phyloP scores from a whole-genome alignment of 495 filamentous ascomycete genomes.

The Aspergillus funiculosus region DNA sequence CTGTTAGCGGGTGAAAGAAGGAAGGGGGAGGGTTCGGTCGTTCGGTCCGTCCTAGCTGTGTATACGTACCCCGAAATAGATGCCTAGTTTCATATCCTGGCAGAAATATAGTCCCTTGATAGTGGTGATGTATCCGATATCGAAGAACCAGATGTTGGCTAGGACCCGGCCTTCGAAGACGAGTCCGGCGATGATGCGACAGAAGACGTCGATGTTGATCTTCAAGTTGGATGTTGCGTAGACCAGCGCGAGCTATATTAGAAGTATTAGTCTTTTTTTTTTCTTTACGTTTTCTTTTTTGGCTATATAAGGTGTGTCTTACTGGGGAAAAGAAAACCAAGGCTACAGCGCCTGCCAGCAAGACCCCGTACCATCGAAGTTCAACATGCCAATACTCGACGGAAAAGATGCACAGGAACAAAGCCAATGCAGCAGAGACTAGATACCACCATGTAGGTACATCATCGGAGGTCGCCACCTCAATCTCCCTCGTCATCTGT shows the following conservation, averaged over 20 bases:
- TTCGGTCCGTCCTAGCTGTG: not conserved
- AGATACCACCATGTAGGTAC: constrained; percentile 77
- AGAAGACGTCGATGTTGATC: constrained; percentile 67
- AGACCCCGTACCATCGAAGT: constrained; percentile 59
- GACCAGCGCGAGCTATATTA: constrained; percentile 71
- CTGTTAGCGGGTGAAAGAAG: too few relatives aligned
- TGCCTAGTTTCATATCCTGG: constrained; percentile 76
- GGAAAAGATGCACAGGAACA: constrained; percentile 72
- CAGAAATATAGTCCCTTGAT: constrained; percentile 84
- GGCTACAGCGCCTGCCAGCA: constrained; percentile 69
- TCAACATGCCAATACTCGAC: constrained; percentile 68
- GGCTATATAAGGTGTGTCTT: not conserved
- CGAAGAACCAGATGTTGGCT: constrained; percentile 78
- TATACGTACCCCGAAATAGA: constrained; percentile 64
- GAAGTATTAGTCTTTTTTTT: not conserved
- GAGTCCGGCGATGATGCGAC: constrained; percentile 72
- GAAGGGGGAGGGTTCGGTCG: not conserved
- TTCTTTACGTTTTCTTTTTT: not conserved
- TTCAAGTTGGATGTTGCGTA: constrained; percentile 85
- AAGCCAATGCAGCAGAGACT: constrained; percentile 60
- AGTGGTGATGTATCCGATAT: constrained; percentile 68
- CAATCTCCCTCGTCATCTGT: too few relatives aligned
- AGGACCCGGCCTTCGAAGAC: constrained; percentile 78
- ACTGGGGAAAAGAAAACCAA: constrained; percentile 42
- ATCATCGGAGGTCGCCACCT: too few relatives aligned